These are phyloP conservation scores for Gracilaria caudata DNA, from an alignment of 23 red algal genomes.

Conservation along the genomic window DNA sequence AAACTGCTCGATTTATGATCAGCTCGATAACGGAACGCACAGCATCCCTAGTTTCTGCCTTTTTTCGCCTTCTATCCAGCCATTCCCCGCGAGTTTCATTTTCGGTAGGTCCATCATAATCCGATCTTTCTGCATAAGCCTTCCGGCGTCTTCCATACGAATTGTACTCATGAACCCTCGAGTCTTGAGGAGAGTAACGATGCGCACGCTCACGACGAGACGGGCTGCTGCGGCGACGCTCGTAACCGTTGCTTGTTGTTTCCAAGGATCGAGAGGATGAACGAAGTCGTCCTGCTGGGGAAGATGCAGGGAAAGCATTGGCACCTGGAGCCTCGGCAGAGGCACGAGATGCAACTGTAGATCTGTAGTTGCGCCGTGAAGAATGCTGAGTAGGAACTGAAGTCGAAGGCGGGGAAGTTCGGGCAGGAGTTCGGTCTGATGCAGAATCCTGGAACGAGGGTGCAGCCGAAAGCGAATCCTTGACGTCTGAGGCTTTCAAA, in stretches of 20 bases:
- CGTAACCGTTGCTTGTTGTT: background rate
- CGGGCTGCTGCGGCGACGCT: background rate
- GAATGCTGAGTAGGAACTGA: background rate
- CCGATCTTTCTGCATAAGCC: background rate
- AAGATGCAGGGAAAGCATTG: background rate
- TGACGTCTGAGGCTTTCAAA: background rate
- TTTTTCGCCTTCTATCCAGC: conserved; percentile 50
- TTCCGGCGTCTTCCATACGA: conserved; percentile 21
- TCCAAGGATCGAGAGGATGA: background rate
- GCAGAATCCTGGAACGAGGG: background rate
- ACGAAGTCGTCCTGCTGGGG: background rate
- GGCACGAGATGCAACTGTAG: background rate
- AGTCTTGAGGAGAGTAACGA: conserved; percentile 1
- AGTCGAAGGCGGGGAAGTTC: background rate
- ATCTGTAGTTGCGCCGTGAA: background rate
- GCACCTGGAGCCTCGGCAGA: background rate
- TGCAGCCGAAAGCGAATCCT: background rate
- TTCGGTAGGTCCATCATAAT: conserved; percentile 58
- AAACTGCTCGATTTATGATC: conserved; percentile 47
- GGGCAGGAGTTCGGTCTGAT: background rate
- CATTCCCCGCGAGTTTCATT: conserved; percentile 60
- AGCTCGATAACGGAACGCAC: conserved; percentile 48
- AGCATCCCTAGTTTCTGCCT: conserved; percentile 58
- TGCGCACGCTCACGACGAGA: conserved; percentile 5
- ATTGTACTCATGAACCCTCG: background rate